Conservation (phyloP, 306 rosid genomes). For the Malus orientalis region DNA sequence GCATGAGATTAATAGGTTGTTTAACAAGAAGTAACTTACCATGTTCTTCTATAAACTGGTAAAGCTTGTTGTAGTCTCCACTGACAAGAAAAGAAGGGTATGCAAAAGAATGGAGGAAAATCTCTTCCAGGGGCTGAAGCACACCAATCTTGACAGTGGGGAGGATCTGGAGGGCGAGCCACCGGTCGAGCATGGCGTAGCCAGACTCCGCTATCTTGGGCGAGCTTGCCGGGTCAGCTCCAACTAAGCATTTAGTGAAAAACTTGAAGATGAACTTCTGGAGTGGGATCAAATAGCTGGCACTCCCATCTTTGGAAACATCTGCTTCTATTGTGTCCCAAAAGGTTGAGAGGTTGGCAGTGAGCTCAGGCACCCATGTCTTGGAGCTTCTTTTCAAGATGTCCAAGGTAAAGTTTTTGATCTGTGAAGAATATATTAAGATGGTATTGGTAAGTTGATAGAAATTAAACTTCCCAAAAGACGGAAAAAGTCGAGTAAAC, state of each 20-base stretch:
- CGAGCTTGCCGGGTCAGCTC: slow-evolving; percentile 58
- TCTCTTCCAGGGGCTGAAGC: slow-evolving; percentile 80
- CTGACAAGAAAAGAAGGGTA: slow-evolving; percentile 64
- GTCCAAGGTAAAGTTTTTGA: slow-evolving; percentile 47
- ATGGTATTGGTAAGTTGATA: background rate
- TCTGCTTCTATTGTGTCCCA: slow-evolving; percentile 55
- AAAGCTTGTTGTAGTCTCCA: slow-evolving; percentile 54
- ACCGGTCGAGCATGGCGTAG: slow-evolving; percentile 40
- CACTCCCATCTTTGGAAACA: slow-evolving; percentile 26
- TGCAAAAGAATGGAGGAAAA: slow-evolving; percentile 73
- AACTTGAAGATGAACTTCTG: slow-evolving; percentile 55
- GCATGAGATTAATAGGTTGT: background rate
- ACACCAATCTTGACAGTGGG: slow-evolving; percentile 56
- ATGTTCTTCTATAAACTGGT: slow-evolving; percentile 42
- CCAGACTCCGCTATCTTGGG: slow-evolving; percentile 53
- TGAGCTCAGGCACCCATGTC: slow-evolving; percentile 54
- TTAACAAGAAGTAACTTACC: slow-evolving; percentile 25
- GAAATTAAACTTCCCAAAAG: background rate
- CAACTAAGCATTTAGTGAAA: slow-evolving; percentile 46
- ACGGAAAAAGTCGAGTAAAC: too few species aligned
- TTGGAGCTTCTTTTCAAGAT: slow-evolving; percentile 57
- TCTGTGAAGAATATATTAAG: slow-evolving; percentile 24
- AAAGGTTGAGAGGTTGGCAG: slow-evolving; percentile 34
- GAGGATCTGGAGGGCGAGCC: slow-evolving; percentile 82
- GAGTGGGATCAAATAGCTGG: slow-evolving; percentile 31